Percentiles rank a stretch among this genome's conserved stretches.
phyloP scores from a whole-genome alignment of 805 yeast species.

The Metschnikowia drakensbergensis region DNA sequence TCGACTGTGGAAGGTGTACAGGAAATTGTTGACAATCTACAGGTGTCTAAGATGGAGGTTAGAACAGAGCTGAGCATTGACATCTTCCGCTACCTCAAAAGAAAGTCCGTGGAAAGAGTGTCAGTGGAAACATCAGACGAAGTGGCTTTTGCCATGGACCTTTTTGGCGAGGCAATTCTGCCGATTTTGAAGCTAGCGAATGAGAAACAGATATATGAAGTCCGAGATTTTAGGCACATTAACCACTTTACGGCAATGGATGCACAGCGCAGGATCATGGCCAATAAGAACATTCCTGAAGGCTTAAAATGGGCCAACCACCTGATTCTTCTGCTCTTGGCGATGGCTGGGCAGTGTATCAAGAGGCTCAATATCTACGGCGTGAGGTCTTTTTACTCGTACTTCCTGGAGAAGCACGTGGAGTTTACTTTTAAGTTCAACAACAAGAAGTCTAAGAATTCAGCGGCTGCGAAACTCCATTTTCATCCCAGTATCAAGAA shows the following conservation, averaged over 20 bases:
- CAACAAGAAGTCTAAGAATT: constrained; percentile 57
- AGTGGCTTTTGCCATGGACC: constrained; percentile 51
- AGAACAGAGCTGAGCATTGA: constrained; percentile 84
- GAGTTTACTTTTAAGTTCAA: constrained; percentile 58
- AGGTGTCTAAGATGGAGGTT: constrained; percentile 74
- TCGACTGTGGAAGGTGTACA: constrained; percentile 85
- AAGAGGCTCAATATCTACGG: constrained; percentile 79
- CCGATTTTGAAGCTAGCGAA: constrained; percentile 66
- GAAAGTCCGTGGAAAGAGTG: constrained; percentile 56
- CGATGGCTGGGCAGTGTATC: constrained; percentile 68
- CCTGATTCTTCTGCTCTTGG: constrained; percentile 57
- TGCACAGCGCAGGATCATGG: constrained; percentile 54
- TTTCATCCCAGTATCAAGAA: constrained; percentile 45
- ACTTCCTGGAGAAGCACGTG: constrained; percentile 54
- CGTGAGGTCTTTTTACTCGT: constrained; percentile 65
- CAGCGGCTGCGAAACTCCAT: constrained; percentile 59
- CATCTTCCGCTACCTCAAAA: constrained; percentile 72
- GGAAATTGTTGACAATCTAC: constrained; percentile 68
- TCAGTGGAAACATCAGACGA: constrained; percentile 52
- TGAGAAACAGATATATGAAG: constrained; percentile 57
- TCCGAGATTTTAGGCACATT: constrained; percentile 61
- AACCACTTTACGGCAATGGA: constrained; percentile 71
- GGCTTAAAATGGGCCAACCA: constrained; percentile 72
- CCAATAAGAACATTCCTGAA: constrained; percentile 55
- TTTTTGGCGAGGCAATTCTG: constrained; percentile 57